These are phyloP conservation scores for Aspergillus sp. DNA, from an alignment of 2,329 filamentous ascomycete species.

Conservation along the genomic window DNA sequence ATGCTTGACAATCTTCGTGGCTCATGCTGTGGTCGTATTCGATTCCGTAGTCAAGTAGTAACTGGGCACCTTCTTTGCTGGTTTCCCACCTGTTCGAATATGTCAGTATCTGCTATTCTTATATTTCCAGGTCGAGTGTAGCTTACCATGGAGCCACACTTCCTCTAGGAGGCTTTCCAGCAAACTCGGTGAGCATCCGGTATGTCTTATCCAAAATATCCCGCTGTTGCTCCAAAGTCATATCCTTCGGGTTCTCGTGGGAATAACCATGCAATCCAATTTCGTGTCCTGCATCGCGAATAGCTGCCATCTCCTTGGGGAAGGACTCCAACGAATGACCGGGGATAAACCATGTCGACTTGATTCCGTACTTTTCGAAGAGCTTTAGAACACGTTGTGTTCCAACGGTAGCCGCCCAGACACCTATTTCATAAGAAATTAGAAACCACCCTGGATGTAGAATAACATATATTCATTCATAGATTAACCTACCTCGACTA, in stretches of 20 bases:
- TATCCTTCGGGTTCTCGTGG: conserved; percentile 68
- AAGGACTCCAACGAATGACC: conserved; percentile 63
- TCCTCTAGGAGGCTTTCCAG: conserved; percentile 67
- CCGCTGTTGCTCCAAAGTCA: conserved; percentile 70
- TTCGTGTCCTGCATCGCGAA: conserved; percentile 62
- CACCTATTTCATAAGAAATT: conserved; percentile 29
- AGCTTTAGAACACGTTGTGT: conserved; percentile 63
- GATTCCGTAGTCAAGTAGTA: conserved; percentile 39
- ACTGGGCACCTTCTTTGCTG: conserved; percentile 57
- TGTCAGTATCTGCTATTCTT: not conserved
- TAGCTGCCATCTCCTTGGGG: conserved; percentile 58
- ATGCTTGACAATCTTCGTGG: conserved; percentile 42
- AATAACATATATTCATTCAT: not conserved
- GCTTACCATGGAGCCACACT: conserved; percentile 64
- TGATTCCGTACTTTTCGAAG: conserved; percentile 68
- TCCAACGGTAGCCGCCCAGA: conserved; percentile 66
- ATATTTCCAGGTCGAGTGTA: not conserved
- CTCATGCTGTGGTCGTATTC: conserved; percentile 43
- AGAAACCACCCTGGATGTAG: too few species aligned
- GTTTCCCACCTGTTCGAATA: conserved; percentile 56
- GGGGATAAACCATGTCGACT: conserved; percentile 62
- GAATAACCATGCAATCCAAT: conserved; percentile 67
- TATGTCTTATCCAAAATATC: conserved; percentile 75
- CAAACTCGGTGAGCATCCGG: conserved; percentile 68
- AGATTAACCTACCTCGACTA: conserved; percentile 18